Evolutionary conservation across 352 stramenopile species (phyloP).

Genomic region (Phytophthora colocasiae): DNA sequence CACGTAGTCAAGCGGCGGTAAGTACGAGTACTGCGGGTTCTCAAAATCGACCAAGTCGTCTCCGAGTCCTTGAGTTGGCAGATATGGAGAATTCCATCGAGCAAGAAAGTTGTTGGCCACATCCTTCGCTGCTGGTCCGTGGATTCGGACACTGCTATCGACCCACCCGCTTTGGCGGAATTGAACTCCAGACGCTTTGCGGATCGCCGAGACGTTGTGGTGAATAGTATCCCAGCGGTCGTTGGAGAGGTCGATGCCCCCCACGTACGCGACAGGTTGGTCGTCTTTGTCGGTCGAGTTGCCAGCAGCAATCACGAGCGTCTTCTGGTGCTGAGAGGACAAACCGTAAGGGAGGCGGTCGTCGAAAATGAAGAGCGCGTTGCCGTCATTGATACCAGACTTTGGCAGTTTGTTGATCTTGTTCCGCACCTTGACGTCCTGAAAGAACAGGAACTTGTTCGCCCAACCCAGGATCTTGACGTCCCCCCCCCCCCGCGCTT

Average conservation of each 20-base stretch:
- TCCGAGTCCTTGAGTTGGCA: constrained; percentile 28
- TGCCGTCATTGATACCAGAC: constrained; percentile 22
- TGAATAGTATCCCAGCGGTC: constrained; percentile 66
- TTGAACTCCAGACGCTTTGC: constrained; percentile 35
- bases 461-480: constrained; percentile 58
- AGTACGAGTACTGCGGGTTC: constrained; percentile 45
- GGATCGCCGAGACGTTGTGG: constrained; percentile 51
- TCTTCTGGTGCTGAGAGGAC: constrained; percentile 63
- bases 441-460: constrained; percentile 52
- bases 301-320: constrained; percentile 34
- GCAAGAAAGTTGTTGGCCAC: constrained; percentile 59
- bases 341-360: constrained; percentile 45
- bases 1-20: constrained; percentile 15
- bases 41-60: constrained; percentile 56
- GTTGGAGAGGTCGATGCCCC: constrained; percentile 56
- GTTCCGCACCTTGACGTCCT: constrained; percentile 50
- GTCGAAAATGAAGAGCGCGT: constrained; percentile 53
- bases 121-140: constrained; percentile 51
- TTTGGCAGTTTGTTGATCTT: constrained; percentile 43
- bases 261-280: constrained; percentile 49
- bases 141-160: constrained; percentile 53
- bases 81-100: constrained; percentile 56
- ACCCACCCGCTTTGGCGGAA: constrained; percentile 56
- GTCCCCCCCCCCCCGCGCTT: constrained; percentile 42
- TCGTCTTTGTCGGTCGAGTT: constrained; percentile 7